phyloP scores from a whole-genome alignment of 768 basidiomycete genomes.

The Fomitopsis pulvina region DNA sequence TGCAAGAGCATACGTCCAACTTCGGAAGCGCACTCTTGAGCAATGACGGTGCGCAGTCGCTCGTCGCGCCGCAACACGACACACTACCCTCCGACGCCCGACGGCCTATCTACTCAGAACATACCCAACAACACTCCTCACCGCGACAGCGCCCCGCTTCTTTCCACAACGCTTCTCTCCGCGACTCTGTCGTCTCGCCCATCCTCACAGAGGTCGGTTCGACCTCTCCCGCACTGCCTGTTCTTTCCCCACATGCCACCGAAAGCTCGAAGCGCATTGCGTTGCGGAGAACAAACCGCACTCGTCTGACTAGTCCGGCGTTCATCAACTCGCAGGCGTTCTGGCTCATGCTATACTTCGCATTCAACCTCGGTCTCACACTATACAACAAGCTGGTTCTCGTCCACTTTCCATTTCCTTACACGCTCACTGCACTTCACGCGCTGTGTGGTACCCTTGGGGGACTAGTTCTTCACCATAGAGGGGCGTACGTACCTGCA shows the following conservation, averaged over 20 bases:
- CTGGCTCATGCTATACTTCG: constrained; percentile 83
- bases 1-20: neutral
- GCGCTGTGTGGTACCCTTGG: constrained; percentile 83
- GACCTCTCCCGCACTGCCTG: constrained; percentile 12
- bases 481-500: constrained; percentile 53
- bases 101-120: neutral
- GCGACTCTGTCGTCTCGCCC: constrained; percentile 4
- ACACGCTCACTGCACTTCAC: constrained; percentile 90
- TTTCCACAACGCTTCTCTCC: constrained; percentile 3
- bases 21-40: neutral
- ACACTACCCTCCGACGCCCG: neutral
- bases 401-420: constrained; percentile 90
- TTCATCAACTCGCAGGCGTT: constrained; percentile 23
- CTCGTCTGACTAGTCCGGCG: neutral
- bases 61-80: neutral
- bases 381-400: constrained; percentile 94
- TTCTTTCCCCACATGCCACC: constrained; percentile 13
- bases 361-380: constrained; percentile 86
- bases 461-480: constrained; percentile 55
- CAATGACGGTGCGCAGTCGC: neutral
- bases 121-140: constrained; percentile 5
- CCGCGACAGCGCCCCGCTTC: constrained; percentile 15
- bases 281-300: neutral
- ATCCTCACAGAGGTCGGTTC: constrained; percentile 5
- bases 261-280: constrained; percentile 2